These are phyloP conservation scores for Plantago major DNA, from an alignment of 257 asterid species.

Conservation along the genomic window DNA sequence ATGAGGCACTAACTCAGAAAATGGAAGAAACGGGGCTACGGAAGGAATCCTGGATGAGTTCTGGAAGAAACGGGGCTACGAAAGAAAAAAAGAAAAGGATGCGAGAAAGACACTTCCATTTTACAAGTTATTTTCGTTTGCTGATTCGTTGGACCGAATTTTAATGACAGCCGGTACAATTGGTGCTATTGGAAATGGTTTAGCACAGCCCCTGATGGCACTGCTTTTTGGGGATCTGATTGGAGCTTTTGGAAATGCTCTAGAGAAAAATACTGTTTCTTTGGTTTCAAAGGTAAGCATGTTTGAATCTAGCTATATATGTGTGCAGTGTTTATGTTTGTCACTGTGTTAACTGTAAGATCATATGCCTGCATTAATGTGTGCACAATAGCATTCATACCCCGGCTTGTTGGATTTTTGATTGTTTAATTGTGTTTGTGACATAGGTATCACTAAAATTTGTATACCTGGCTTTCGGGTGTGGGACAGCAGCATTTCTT, in stretches of 20 bases:
- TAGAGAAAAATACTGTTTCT: slow-evolving; percentile 9
- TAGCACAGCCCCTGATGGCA: slow-evolving; percentile 34
- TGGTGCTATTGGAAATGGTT: slow-evolving; percentile 38
- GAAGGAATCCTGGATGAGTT: neutral
- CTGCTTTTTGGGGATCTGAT: slow-evolving; percentile 31
- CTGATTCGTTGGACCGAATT: slow-evolving; percentile 36
- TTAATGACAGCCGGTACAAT: slow-evolving; percentile 41
- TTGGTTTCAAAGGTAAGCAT: slow-evolving; percentile 26
- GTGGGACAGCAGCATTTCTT: slow-evolving; percentile 50
- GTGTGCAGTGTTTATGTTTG: neutral
- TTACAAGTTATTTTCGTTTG: slow-evolving; percentile 35
- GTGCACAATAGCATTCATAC: neutral
- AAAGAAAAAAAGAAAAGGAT: slow-evolving; percentile 10
- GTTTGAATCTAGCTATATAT: neutral
- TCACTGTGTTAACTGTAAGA: too few relatives aligned
- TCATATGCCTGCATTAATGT: too few relatives aligned
- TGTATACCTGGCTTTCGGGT: slow-evolving; percentile 39
- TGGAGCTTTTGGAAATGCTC: slow-evolving; percentile 27
- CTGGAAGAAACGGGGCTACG: too few relatives aligned
- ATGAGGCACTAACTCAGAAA: neutral
- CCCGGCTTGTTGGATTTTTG: neutral
- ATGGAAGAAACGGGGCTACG: slow-evolving; percentile 13
- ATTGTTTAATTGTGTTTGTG: neutral
- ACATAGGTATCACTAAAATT: slow-evolving; percentile 36
- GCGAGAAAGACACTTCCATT: slow-evolving; percentile 20